A percentile compares a stretch with the other conserved stretches of the same genome.
Evolutionary conservation across 1,284 basidiomycete species (phyloP).

Genomic region (Clitocybe nebularis): DNA sequence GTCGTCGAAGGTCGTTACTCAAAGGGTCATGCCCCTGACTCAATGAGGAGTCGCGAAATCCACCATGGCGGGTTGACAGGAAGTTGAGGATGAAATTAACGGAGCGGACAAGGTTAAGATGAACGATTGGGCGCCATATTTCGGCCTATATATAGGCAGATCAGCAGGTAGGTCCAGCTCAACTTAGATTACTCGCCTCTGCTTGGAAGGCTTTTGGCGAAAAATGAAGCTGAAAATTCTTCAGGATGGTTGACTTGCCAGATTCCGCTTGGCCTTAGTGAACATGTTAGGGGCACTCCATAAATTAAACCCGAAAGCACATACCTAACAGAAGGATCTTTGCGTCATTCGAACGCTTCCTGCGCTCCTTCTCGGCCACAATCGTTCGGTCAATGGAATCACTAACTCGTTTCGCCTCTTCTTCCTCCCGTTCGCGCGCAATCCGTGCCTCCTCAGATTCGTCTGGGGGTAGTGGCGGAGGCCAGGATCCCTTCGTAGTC

Average conservation of each 20-base stretch:
- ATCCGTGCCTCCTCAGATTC: conserved; percentile 35
- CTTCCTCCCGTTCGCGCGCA: conserved; percentile 40
- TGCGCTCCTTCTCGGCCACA: conserved; percentile 39
- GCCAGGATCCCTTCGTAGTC: conserved; percentile 25
- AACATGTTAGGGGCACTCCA: conserved; percentile 2
- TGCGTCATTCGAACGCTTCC: conserved; percentile 33
- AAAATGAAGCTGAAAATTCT: conserved; percentile 61
- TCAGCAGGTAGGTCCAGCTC: too few relatives aligned
- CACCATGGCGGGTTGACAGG: conserved; percentile 23
- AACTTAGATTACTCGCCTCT: too few relatives aligned
- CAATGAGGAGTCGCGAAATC: conserved; percentile 10
- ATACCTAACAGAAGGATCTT: conserved; percentile 55
- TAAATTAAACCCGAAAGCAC: conserved; percentile 15
- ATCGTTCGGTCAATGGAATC: conserved; percentile 52
- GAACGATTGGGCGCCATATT: conserved; percentile 59
- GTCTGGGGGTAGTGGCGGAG: conserved; percentile 27
- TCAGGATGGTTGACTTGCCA: conserved; percentile 63
- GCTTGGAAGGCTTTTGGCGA: conserved; percentile 54
- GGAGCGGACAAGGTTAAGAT: conserved; percentile 59
- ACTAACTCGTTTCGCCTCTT: conserved; percentile 48
- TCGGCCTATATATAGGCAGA: conserved; percentile 28
- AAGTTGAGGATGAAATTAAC: conserved; percentile 54
- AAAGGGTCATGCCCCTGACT: conserved; percentile 20
- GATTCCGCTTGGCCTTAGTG: conserved; percentile 60
- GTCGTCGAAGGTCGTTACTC: conserved; percentile 36